Evolutionary conservation across 1,284 basidiomycete species (phyloP).

Genomic region (Coniophora puteana): DNA sequence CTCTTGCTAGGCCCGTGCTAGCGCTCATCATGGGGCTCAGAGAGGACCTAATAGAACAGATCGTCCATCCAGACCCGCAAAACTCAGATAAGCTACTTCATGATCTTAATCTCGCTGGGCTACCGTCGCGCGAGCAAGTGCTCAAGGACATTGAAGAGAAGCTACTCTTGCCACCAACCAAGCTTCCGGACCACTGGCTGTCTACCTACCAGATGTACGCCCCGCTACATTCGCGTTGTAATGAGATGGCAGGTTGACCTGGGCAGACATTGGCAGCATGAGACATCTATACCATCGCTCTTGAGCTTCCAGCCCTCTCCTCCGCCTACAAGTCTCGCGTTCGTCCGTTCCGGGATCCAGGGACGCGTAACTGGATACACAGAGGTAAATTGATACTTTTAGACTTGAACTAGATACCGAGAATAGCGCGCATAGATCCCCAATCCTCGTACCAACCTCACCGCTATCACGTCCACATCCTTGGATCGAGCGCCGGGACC

Average conservation of each 20-base stretch:
- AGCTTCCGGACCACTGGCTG: slow-evolving; percentile 67
- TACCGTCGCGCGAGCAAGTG: slow-evolving; percentile 57
- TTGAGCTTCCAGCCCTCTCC: slow-evolving; percentile 65
- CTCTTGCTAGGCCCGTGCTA: too few relatives aligned
- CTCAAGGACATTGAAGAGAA: slow-evolving; percentile 64
- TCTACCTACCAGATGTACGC: slow-evolving; percentile 73
- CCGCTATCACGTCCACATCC: slow-evolving; percentile 77
- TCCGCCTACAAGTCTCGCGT: slow-evolving; percentile 74
- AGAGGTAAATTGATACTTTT: slow-evolving; percentile 44
- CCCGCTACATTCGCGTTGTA: slow-evolving; percentile 6
- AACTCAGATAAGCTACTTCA: slow-evolving; percentile 42
- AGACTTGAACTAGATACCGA: slow-evolving; percentile 7
- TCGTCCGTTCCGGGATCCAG: slow-evolving; percentile 75
- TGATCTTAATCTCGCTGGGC: slow-evolving; percentile 48
- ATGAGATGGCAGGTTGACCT: slow-evolving; percentile 18
- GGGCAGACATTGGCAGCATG: slow-evolving; percentile 67
- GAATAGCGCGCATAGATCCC: slow-evolving; percentile 39
- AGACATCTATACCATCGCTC: slow-evolving; percentile 57
- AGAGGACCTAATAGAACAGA: slow-evolving; percentile 38
- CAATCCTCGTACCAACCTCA: slow-evolving; percentile 44
- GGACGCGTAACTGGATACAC: slow-evolving; percentile 79
- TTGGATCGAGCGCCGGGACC: slow-evolving; percentile 81
- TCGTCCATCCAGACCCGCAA: slow-evolving; percentile 40
- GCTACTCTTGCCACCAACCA: slow-evolving; percentile 61
- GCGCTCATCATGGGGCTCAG: too few relatives aligned